These are phyloP conservation scores for Jackrogersella minutella DNA, from an alignment of 495 filamentous ascomycete genomes.

Conservation along the genomic window DNA sequence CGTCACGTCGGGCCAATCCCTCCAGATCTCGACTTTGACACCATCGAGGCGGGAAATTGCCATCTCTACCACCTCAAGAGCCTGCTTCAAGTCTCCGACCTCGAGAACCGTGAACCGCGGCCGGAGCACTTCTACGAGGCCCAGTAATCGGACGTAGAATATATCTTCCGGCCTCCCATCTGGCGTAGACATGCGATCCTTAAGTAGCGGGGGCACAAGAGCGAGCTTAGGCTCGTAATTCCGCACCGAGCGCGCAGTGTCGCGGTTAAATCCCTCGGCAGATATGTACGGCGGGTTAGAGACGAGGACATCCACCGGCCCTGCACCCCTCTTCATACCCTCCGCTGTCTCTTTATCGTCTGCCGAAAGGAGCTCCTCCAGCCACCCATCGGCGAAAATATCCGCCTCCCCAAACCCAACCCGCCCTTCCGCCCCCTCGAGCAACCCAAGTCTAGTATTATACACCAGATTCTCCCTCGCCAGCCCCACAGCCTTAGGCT, in stretches of 20 bases:
- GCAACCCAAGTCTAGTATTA: slow-evolving; percentile 50
- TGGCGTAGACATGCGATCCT: neutral
- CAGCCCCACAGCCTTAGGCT: slow-evolving; percentile 64
- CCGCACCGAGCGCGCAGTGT: slow-evolving; percentile 75
- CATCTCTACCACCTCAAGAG: slow-evolving; percentile 60
- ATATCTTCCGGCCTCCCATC: slow-evolving; percentile 56
- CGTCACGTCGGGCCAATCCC: slow-evolving; percentile 53
- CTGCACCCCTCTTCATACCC: neutral
- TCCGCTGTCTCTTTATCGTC: neutral
- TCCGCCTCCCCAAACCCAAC: slow-evolving; percentile 63
- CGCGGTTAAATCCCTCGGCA: slow-evolving; percentile 56
- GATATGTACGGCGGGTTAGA: slow-evolving; percentile 96
- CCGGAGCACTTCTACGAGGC: slow-evolving; percentile 44
- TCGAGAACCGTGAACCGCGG: slow-evolving; percentile 63
- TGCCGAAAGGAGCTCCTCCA: slow-evolving; percentile 8
- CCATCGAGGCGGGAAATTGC: slow-evolving; percentile 45
- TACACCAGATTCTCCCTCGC: slow-evolving; percentile 66
- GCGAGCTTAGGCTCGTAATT: slow-evolving; percentile 81
- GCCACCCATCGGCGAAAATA: slow-evolving; percentile 55
- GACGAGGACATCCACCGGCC: slow-evolving; percentile 79
- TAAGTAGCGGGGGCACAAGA: slow-evolving; percentile 63
- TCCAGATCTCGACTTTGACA: slow-evolving; percentile 60
- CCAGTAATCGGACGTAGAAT: slow-evolving; percentile 65
- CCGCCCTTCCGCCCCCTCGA: neutral
- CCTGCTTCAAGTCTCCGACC: slow-evolving; percentile 67